Evolutionary conservation across 495 filamentous ascomycete genomes (phyloP).

Genomic region (Xylaria venustula): DNA sequence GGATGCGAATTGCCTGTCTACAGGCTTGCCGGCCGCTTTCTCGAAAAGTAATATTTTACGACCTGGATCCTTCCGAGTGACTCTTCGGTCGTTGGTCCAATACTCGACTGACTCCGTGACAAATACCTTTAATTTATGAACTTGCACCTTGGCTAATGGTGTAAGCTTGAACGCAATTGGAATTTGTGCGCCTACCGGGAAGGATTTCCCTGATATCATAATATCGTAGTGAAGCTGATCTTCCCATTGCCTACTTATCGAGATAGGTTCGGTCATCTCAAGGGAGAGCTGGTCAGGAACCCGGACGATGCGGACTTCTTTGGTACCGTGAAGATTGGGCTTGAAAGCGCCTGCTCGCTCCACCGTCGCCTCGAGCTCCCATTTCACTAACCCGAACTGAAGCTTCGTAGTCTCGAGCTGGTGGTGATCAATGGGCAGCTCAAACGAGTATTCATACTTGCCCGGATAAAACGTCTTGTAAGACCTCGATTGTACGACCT

Average conservation of each 20-base stretch:
- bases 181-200: constrained; percentile 86
- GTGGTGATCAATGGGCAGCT: constrained; percentile 88
- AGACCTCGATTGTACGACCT: constrained; percentile 75
- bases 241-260: constrained; percentile 95
- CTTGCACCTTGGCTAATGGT: constrained; percentile 92
- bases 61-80: constrained; percentile 80
- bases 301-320: constrained; percentile 84
- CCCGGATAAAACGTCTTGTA: constrained; percentile 88
- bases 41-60: constrained; percentile 88
- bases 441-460: constrained; percentile 92
- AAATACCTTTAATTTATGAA: constrained; percentile 93
- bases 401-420: constrained; percentile 90
- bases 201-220: constrained; percentile 97
- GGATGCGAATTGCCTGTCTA: constrained; percentile 72
- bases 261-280: constrained; percentile 93
- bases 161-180: constrained; percentile 98
- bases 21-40: constrained; percentile 79
- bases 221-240: constrained; percentile 99
- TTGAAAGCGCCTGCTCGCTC: constrained; percentile 92
- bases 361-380: constrained; percentile 83
- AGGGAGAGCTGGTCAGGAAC: constrained; percentile 88
- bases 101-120: constrained; percentile 95
- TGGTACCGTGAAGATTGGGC: constrained; percentile 78
- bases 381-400: constrained; percentile 83
- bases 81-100: constrained; percentile 81